phyloP scores from a whole-genome alignment of 305 asterid genomes.

The Salvia sclarea region DNA sequence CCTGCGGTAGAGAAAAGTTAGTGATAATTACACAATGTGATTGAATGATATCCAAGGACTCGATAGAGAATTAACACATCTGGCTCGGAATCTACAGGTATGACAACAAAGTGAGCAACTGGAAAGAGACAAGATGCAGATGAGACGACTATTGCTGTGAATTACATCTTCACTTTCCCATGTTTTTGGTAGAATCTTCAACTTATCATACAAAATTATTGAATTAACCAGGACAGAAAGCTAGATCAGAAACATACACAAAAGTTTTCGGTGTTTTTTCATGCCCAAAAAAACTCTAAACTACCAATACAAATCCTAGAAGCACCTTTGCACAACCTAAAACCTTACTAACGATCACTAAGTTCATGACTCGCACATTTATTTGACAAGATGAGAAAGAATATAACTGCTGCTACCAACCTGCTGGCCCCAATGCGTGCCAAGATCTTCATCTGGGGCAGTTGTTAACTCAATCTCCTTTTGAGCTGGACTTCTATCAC shows the following conservation, averaged over 20 bases:
- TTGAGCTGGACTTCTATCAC: conserved; percentile 64
- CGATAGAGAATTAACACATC: background rate
- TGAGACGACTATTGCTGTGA: background rate
- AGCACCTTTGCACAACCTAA: background rate
- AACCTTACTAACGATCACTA: background rate
- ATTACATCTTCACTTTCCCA: background rate
- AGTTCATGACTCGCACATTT: background rate
- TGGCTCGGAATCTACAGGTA: background rate
- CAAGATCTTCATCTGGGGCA: conserved; percentile 66
- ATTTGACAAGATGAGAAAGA: conserved; percentile 4
- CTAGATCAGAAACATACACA: background rate
- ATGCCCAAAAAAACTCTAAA: background rate
- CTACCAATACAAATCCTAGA: background rate
- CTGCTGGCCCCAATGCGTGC: conserved; percentile 99
- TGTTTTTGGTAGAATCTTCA: conserved; percentile 1
- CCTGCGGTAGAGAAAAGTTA: conserved; percentile 46
- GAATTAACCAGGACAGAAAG: background rate
- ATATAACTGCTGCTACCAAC: conserved; percentile 40
- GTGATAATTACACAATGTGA: conserved; percentile 4
- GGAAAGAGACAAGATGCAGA: background rate
- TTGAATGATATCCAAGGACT: background rate
- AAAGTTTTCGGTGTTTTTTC: background rate
- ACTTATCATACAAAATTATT: background rate
- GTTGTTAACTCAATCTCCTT: conserved; percentile 79
- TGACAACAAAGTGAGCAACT: background rate